These are phyloP conservation scores for Lindgomyces ingoldianus DNA, from an alignment of 495 filamentous ascomycete species.

Conservation along the genomic window DNA sequence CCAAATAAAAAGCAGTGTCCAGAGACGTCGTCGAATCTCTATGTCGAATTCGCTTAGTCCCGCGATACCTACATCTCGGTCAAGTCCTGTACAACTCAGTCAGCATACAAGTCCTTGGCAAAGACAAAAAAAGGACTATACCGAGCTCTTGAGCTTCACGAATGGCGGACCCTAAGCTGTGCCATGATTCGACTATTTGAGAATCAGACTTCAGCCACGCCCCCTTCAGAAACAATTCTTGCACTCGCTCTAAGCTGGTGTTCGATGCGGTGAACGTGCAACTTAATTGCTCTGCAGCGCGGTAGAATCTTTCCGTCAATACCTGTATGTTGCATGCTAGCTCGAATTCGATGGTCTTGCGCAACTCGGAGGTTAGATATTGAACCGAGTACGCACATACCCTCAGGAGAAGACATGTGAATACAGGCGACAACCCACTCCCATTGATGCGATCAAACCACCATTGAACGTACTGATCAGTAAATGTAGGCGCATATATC, in stretches of 20 bases:
- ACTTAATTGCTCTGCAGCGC: slow-evolving; percentile 51
- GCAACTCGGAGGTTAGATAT: slow-evolving; percentile 46
- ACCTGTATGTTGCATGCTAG: slow-evolving; percentile 46
- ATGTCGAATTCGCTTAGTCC: slow-evolving; percentile 49
- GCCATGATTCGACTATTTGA: slow-evolving; percentile 57
- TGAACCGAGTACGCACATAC: slow-evolving; percentile 56
- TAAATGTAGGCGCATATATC: slow-evolving; percentile 53
- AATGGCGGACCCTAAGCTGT: slow-evolving; percentile 50
- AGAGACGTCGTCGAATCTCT: slow-evolving; percentile 46
- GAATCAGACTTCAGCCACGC: slow-evolving; percentile 57
- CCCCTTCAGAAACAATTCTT: slow-evolving; percentile 55
- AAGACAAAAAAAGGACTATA: slow-evolving; percentile 21
- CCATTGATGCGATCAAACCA: slow-evolving; percentile 46
- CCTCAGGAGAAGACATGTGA: slow-evolving; percentile 55
- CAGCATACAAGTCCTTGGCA: background rate
- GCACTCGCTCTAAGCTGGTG: slow-evolving; percentile 52
- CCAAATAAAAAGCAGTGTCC: slow-evolving; percentile 48
- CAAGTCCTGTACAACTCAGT: slow-evolving; percentile 47
- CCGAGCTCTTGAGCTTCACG: slow-evolving; percentile 57
- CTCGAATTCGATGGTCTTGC: slow-evolving; percentile 52
- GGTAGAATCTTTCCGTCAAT: slow-evolving; percentile 49
- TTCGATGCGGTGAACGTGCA: slow-evolving; percentile 51
- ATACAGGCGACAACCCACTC: slow-evolving; percentile 46
- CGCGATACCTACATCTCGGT: slow-evolving; percentile 46
- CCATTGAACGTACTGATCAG: slow-evolving; percentile 53